Evolutionary conservation across 306 rosid genomes (phyloP), one percentile per base, ranked within the genome.

Genomic region (Vachellia collinsii): DNA sequence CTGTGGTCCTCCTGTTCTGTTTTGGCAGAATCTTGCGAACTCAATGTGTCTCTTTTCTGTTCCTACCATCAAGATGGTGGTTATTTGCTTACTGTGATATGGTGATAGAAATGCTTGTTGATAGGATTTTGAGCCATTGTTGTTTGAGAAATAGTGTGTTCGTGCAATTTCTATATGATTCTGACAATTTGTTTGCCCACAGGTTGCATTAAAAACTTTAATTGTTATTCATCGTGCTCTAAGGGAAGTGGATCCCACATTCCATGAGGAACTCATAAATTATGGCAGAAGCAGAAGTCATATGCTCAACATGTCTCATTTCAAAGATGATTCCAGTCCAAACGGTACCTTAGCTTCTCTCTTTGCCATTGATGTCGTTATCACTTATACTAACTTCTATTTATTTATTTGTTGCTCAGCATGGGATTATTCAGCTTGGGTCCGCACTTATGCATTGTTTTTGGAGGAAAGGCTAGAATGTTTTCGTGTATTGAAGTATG

Each of bases 381-480:
- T 23, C 38, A 12, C 41, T 39, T 43, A 34, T 78, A 39, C 53
- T 41, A 64, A 80, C 75, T 29, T 65, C 63, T 66, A 68, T 70
- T 44, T 86, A 10, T 73, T 80, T 43, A 25, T 77, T 81, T 78
- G 78, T 74, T 85, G 43, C 79, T 75, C 83, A 96, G 99, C 99
- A 62, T 96, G 99, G 99, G 98, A 93, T 82, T 96, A 90, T 86
- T 96, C 99, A 66, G 86, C 87, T 73, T 96, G 98, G 99, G 97
- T 96, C 25, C 99, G 98, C 46, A 75, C 94, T 44, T 96, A 96
- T 85, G 99, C 99, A 46, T 88, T 96, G 72, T 96, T 89, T 88
- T 85, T 96, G 94, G 99, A 96, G 97, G 99, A 96, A 91, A 89
- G 98, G 78, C 78, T 96, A 85, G 99, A 96, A 84, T 96, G 99